These are phyloP conservation scores for Rhizomucor pusillus DNA, from an alignment of 371 early-diverging fungal genomes.

Conservation along the genomic window DNA sequence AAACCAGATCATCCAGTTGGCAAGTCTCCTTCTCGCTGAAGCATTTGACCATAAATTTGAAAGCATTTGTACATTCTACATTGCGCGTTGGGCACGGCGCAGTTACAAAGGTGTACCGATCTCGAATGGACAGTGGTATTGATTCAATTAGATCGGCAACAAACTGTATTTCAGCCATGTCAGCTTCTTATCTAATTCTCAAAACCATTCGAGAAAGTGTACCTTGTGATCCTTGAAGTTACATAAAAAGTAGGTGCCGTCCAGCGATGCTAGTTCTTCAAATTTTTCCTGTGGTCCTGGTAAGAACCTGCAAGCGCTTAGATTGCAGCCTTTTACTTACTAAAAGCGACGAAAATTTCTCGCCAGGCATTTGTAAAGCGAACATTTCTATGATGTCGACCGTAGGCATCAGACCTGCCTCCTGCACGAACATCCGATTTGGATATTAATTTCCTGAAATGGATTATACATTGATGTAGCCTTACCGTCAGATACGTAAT, in stretches of 20 bases:
- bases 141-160: slow-evolving; percentile 68
- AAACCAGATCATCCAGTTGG: slow-evolving; percentile 46
- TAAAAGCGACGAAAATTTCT: slow-evolving; percentile 62
- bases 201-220: too few relatives aligned
- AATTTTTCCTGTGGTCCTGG: slow-evolving; percentile 52
- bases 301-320: background rate
- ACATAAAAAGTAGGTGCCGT: slow-evolving; percentile 76
- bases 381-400: slow-evolving; percentile 83
- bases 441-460: background rate
- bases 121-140: slow-evolving; percentile 55
- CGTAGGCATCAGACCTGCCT: slow-evolving; percentile 79
- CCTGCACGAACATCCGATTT: slow-evolving; percentile 23
- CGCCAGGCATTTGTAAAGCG: slow-evolving; percentile 67
- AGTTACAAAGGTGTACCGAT: slow-evolving; percentile 64
- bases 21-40: slow-evolving; percentile 37
- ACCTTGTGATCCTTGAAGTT: slow-evolving; percentile 66
- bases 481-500: slow-evolving; percentile 30
- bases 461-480: background rate
- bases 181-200: too few relatives aligned
- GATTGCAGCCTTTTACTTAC: too few relatives aligned
- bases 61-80: slow-evolving; percentile 17
- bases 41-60: slow-evolving; percentile 35
- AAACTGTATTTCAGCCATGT: slow-evolving; percentile 26
- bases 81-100: slow-evolving; percentile 62
- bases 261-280: slow-evolving; percentile 65